Percentiles rank a stretch among this genome's conserved stretches.
Conservation (phyloP, 164 flowering plant species). For the Umbellularia californica region DNA sequence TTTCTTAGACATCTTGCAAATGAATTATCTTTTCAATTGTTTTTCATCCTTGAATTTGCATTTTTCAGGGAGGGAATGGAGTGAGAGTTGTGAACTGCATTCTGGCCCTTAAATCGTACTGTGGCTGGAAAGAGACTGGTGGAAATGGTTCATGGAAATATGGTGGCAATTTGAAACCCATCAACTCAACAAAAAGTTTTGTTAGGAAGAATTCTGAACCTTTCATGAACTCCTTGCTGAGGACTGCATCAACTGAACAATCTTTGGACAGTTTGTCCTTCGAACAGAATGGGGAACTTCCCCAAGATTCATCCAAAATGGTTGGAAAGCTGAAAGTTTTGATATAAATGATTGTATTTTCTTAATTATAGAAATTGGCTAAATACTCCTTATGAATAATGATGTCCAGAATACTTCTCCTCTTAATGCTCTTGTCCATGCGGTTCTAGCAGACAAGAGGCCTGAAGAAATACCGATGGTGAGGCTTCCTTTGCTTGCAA, state of each 20-base stretch:
- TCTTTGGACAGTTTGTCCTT: slow-evolving; percentile 12
- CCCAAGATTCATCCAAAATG: slow-evolving; percentile 49
- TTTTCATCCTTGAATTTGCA: background rate
- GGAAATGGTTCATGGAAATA: slow-evolving; percentile 78
- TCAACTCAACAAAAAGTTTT: slow-evolving; percentile 47
- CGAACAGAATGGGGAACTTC: slow-evolving; percentile 17
- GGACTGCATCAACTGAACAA: slow-evolving; percentile 53
- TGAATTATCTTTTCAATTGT: background rate
- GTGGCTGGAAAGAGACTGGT: slow-evolving; percentile 82
- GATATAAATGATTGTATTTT: background rate
- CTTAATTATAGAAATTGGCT: background rate
- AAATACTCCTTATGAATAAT: slow-evolving; percentile 11
- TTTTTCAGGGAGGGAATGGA: slow-evolving; percentile 83
- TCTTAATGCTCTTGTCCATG: slow-evolving; percentile 62
- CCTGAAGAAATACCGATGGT: slow-evolving; percentile 91
- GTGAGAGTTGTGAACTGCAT: slow-evolving; percentile 77
- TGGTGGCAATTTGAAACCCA: slow-evolving; percentile 65
- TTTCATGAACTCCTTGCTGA: slow-evolving; percentile 58
- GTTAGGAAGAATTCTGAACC: slow-evolving; percentile 80
- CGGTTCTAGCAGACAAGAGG: slow-evolving; percentile 66
- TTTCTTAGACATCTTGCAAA: background rate
- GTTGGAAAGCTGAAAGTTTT: slow-evolving; percentile 40
- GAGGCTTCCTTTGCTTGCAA: slow-evolving; percentile 20
- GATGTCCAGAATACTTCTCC: slow-evolving; percentile 51
- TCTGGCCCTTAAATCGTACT: slow-evolving; percentile 81